These are phyloP conservation scores for Septoria linicola DNA, from an alignment of 2,329 filamentous ascomycete species.

Conservation along the genomic window DNA sequence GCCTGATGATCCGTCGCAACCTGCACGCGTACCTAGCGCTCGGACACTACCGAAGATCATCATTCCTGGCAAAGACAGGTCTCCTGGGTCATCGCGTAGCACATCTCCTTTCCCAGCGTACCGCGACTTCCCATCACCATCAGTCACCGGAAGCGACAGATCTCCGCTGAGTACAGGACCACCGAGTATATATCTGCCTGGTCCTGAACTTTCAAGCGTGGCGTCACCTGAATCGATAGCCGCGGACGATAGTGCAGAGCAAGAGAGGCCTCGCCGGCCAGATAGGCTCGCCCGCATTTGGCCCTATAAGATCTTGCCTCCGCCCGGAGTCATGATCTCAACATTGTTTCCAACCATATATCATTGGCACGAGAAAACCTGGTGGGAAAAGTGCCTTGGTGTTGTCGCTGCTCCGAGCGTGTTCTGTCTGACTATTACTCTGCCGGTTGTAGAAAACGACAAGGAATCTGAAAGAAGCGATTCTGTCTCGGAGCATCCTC, in stretches of 20 bases:
- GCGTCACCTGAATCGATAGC: slow-evolving; percentile 38
- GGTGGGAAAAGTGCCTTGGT: slow-evolving; percentile 81
- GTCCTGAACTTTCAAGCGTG: slow-evolving; percentile 28
- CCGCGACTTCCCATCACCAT: slow-evolving; percentile 49
- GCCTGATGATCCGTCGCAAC: slow-evolving; percentile 21
- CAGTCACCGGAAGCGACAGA: slow-evolving; percentile 40
- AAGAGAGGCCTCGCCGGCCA: slow-evolving; percentile 23
- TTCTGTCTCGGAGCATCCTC: slow-evolving; percentile 9
- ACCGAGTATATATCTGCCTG: slow-evolving; percentile 58
- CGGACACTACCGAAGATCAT: slow-evolving; percentile 42
- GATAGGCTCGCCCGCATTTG: slow-evolving; percentile 64
- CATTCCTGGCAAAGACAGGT: slow-evolving; percentile 39
- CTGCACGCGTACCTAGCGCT: slow-evolving; percentile 34
- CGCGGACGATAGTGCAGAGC: slow-evolving; percentile 32
- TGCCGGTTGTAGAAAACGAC: slow-evolving; percentile 82
- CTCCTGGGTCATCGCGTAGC: slow-evolving; percentile 41
- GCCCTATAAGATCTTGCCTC: slow-evolving; percentile 72
- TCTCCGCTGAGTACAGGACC: slow-evolving; percentile 37
- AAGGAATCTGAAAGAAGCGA: slow-evolving; percentile 36
- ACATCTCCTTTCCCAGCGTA: slow-evolving; percentile 68
- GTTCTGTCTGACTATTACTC: slow-evolving; percentile 81
- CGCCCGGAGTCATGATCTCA: slow-evolving; percentile 67
- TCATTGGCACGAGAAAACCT: slow-evolving; percentile 75
- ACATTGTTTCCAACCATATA: slow-evolving; percentile 86
- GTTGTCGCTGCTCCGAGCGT: slow-evolving; percentile 85